Base-by-base conservation (phyloP, 768 basidiomycete species). In the Crassisporium funariophilum region DNA sequence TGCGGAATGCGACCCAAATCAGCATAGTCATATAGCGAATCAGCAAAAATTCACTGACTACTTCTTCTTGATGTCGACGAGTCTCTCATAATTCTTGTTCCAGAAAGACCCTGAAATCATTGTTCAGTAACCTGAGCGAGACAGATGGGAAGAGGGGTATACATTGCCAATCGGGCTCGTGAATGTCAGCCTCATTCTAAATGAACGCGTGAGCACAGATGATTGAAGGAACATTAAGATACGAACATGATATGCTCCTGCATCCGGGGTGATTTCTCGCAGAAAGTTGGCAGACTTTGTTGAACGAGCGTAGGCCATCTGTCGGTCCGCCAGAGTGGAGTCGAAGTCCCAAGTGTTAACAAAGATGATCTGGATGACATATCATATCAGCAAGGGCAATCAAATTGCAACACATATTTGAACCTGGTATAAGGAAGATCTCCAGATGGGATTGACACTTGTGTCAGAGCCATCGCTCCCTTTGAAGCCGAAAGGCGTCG, bases 151-250 rank as follows among this genome's bases (percentile, higher is more conserved):
- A 3, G 15, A 9, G n/a, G 20, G 21, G 22, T 33, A 15, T 33
- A 44, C 42, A 10, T 22, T 34, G 4, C 15, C 34, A 27, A 21
- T 44, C 34, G 25, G 42, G 42, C 21, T 44, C 42, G n/a, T 44
- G 42, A 19, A 44, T 44, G 12, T 44, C 42, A 17, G 42, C 42
- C 33, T 44, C 42, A 15, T 44, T 44, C 42, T 44, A n/a, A n/a
- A n/a, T n/a, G n/a, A n/a, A n/a, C n/a, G n/a, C n/a, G 31, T 4
- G 31, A 12, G 8, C 10, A 35, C 11, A 19, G 25, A 23, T 15
- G 41, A 7, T 5, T 44, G 7, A n/a, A 7, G 16, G 4, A 20
- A 27, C 5, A 5, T 6, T 9, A 16, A 19, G n/a, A n/a, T n/a
- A 9, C 42, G 5, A 31, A 44, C 42, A 21, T 44, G 42, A 13